Conservation (phyloP, 495 filamentous ascomycete species). For the Pyrenula aspistea region DNA sequence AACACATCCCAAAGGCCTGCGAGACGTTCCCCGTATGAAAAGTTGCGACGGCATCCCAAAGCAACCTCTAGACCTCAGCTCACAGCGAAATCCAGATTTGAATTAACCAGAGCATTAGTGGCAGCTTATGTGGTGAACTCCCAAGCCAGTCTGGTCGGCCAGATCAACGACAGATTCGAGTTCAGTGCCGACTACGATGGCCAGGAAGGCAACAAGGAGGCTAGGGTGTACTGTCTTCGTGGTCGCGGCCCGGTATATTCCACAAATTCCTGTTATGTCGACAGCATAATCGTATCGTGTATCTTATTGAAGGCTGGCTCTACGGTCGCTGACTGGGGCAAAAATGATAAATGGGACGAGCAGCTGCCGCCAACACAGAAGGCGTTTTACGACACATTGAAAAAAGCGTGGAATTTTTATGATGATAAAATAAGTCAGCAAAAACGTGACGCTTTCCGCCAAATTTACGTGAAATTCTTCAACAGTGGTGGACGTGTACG, state of each 20-base stretch:
- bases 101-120: constrained; percentile 11
- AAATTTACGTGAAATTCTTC: neutral
- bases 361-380: neutral
- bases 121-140: constrained; percentile 6
- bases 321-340: constrained; percentile 18
- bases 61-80: constrained; percentile 8
- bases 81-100: constrained; percentile 5
- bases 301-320: constrained; percentile 26
- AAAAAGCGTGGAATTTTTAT: constrained; percentile 1
- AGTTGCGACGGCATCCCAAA: constrained; percentile 18
- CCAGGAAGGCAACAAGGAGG: constrained; percentile 6
- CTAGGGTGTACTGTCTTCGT: constrained; percentile 2
- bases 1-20: constrained; percentile 18
- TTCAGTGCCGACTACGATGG: constrained; percentile 10
- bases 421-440: neutral
- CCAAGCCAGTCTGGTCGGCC: constrained; percentile 8
- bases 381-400: neutral
- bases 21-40: constrained; percentile 16
- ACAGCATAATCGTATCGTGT: constrained; percentile 21
- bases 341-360: neutral
- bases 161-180: neutral
- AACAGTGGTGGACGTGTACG: neutral
- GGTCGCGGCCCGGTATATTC: constrained; percentile 20
- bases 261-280: constrained; percentile 14
- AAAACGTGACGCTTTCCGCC: neutral